A percentile compares a stretch with the other conserved stretches of the same genome.
phyloP scores from a whole-genome alignment of 1,284 basidiomycete genomes.

The Phellopilus nigrolimitatus region DNA sequence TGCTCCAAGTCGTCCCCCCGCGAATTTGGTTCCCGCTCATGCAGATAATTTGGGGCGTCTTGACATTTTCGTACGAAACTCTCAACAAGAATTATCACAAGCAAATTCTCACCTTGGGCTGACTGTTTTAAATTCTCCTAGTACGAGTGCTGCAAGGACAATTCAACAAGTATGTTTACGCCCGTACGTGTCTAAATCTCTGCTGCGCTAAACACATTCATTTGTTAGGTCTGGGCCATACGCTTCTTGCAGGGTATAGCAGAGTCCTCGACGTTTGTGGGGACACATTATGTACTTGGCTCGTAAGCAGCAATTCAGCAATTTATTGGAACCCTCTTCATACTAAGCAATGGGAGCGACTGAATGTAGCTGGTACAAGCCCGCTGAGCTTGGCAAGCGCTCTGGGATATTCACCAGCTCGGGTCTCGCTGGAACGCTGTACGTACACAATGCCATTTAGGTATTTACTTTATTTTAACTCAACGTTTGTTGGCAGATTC shows the following conservation, averaged over 20 bases:
- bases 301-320: constrained; percentile 38
- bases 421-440: constrained; percentile 62
- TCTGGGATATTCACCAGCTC: constrained; percentile 70
- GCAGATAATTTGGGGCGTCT: constrained; percentile 60
- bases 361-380: constrained; percentile 59
- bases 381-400: constrained; percentile 63
- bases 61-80: constrained; percentile 52
- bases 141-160: constrained; percentile 51
- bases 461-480: neutral
- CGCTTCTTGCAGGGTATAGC: constrained; percentile 72
- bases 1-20: constrained; percentile 57
- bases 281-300: constrained; percentile 70
- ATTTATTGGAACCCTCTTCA: neutral
- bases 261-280: constrained; percentile 71
- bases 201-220: constrained; percentile 21
- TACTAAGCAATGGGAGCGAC: neutral
- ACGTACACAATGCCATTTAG: constrained; percentile 22
- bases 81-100: neutral
- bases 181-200: constrained; percentile 11
- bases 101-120: neutral
- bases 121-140: constrained; percentile 24
- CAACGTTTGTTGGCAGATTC: constrained; percentile 39
- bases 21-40: constrained; percentile 61
- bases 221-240: constrained; percentile 57
- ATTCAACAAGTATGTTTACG: constrained; percentile 45